Evolutionary conservation across 2,329 filamentous ascomycete species (phyloP).

Genomic region (Akanthomyces dipterigenus): DNA sequence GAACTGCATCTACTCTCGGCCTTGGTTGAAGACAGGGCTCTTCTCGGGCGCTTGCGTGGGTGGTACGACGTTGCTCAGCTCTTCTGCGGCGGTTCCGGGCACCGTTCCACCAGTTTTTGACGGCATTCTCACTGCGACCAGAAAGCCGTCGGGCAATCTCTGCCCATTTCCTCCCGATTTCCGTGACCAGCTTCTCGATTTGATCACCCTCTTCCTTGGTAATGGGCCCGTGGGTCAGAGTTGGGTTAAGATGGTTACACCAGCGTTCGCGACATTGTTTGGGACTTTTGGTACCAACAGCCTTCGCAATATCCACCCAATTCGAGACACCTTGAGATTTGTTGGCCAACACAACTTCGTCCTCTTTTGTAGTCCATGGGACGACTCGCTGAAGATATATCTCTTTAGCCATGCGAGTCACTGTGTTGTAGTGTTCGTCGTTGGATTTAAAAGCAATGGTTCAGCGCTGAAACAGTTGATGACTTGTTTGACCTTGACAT

Average conservation of each 20-base stretch:
- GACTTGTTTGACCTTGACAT: too few species aligned
- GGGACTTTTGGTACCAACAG: conserved; percentile 70
- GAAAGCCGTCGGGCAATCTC: conserved; percentile 79
- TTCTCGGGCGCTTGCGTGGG: conserved; percentile 15
- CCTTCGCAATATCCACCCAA: conserved; percentile 80
- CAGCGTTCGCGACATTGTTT: conserved; percentile 95
- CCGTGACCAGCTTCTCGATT: conserved; percentile 70
- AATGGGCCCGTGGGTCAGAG: conserved; percentile 67
- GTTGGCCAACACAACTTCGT: conserved; percentile 66
- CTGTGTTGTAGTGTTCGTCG: conserved; percentile 15
- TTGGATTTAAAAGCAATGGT: background rate
- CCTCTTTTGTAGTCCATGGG: conserved; percentile 77
- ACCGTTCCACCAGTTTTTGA: conserved; percentile 98
- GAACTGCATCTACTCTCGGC: background rate
- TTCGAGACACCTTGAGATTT: conserved; percentile 69
- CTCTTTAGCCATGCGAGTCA: background rate
- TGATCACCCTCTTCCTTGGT: conserved; percentile 60
- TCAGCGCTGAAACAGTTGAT: too few species aligned
- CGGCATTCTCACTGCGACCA: conserved; percentile 86
- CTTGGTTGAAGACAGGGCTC: conserved; percentile 2
- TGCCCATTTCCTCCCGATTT: conserved; percentile 84
- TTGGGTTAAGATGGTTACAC: conserved; percentile 84
- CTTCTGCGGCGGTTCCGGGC: conserved; percentile 74
- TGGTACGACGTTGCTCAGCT: conserved; percentile 33
- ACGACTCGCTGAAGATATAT: conserved; percentile 43